A percentile compares a stretch with the other conserved stretches of the same genome.
phyloP scores from a whole-genome alignment of 106 monocot species.

The Dactylorhiza incarnata region DNA sequence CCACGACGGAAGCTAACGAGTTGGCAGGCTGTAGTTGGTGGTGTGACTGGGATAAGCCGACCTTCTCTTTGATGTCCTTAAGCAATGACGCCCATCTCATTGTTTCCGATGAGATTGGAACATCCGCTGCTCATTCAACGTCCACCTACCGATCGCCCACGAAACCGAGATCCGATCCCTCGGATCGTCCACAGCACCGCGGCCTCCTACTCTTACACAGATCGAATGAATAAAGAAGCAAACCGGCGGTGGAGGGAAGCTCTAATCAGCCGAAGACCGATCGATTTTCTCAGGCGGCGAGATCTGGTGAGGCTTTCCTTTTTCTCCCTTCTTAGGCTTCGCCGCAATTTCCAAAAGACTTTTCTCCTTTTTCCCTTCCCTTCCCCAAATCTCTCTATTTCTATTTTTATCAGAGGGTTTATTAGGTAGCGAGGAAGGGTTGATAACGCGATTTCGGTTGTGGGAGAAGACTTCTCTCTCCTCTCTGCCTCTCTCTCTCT shows the following conservation, averaged over 20 bases:
- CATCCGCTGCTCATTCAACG: conserved; percentile 31
- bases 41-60: conserved; percentile 37
- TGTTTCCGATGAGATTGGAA: conserved; percentile 46
- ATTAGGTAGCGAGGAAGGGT: neutral
- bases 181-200: neutral
- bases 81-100: conserved; percentile 95
- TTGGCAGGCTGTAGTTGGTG: conserved; percentile 13
- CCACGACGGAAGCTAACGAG: conserved; percentile 12
- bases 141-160: conserved; percentile 6
- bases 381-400: conserved; percentile 6
- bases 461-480: neutral
- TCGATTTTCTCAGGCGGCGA: neutral
- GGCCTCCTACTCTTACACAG: neutral
- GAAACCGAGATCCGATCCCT: conserved; percentile 27
- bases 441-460: conserved; percentile 23
- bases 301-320: neutral
- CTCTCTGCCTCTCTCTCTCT: conserved; percentile 1
- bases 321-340: neutral
- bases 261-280: neutral
- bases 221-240: neutral
- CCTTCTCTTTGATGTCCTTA: conserved; percentile 88
- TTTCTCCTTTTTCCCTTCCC: neutral
- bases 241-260: neutral
- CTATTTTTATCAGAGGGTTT: conserved; percentile 1
- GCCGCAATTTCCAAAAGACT: neutral